Evolutionary conservation across 768 basidiomycete genomes (phyloP).

Genomic region (Russula sp.): DNA sequence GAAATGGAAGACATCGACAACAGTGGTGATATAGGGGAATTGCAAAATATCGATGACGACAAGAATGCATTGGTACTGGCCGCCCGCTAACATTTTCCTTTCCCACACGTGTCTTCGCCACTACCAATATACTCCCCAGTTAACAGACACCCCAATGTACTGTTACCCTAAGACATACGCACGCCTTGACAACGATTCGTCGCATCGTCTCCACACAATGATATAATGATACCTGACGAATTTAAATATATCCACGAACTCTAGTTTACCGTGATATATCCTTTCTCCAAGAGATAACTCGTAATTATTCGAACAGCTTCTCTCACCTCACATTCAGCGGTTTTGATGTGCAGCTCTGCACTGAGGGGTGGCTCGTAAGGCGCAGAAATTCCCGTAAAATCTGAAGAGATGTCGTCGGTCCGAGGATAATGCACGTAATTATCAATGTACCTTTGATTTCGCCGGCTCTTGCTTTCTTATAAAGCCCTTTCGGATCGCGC

Average conservation of each 20-base stretch:
- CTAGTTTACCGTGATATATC: constrained; percentile 27
- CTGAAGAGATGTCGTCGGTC: constrained; percentile 34
- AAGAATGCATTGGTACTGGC: constrained; percentile 5
- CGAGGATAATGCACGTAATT: not conserved
- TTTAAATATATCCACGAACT: constrained; percentile 3
- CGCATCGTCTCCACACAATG: not conserved
- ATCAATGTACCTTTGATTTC: constrained; percentile 78
- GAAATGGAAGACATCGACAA: constrained; percentile 43
- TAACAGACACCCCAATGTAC: not conserved
- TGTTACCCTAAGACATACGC: not conserved
- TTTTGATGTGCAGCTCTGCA: constrained; percentile 91
- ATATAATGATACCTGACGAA: not conserved
- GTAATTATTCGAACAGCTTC: constrained; percentile 74
- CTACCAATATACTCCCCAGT: not conserved
- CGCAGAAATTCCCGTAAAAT: constrained; percentile 96
- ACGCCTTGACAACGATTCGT: not conserved
- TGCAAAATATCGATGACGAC: not conserved
- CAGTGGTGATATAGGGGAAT: not conserved
- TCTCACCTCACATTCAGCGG: constrained; percentile 68
- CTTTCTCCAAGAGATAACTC: constrained; percentile 66
- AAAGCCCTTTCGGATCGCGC: constrained; percentile 95
- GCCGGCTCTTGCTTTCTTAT: constrained; percentile 92
- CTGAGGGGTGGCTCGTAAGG: constrained; percentile 86
- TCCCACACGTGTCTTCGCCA: not conserved
- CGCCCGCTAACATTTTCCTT: constrained; percentile 9